These are phyloP conservation scores for Picocystis sp. DNA, from an alignment of 163 green algal genomes.

Conservation along the genomic window DNA sequence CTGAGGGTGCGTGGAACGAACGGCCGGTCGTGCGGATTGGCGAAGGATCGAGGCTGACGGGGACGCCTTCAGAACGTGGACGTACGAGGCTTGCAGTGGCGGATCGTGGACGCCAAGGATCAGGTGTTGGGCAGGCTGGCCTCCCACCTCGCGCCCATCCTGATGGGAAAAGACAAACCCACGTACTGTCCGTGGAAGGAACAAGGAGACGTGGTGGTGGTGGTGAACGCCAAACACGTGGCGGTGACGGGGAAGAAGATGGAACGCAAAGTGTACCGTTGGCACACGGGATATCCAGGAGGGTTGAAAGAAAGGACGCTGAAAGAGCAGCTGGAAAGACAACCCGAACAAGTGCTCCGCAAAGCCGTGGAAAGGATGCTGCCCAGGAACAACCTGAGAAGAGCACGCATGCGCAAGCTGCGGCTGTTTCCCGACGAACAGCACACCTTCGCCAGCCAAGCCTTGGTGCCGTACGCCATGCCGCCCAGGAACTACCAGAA, in stretches of 20 bases:
- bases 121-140: conserved; percentile 79
- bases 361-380: conserved; percentile 90
- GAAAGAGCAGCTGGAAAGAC: conserved; percentile 43
- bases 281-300: conserved; percentile 86
- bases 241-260: conserved; percentile 85
- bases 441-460: conserved; percentile 58
- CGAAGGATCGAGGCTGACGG: neutral
- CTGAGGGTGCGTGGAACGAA: too few relatives aligned
- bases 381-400: conserved; percentile 75
- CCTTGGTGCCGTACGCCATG: conserved; percentile 41
- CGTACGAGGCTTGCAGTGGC: conserved; percentile 27
- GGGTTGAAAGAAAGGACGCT: conserved; percentile 71
- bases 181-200: conserved; percentile 64
- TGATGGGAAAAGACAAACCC: conserved; percentile 98
- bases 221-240: conserved; percentile 79
- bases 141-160: conserved; percentile 51
- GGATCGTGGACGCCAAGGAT: conserved; percentile 53
- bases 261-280: conserved; percentile 85
- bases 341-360: conserved; percentile 54
- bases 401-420: conserved; percentile 49
- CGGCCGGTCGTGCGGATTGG: neutral
- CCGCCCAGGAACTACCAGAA: conserved; percentile 23
- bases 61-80: neutral
- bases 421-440: conserved; percentile 37
- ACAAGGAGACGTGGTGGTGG: conserved; percentile 78